Percentiles rank a stretch among this genome's conserved stretches.
phyloP scores from a whole-genome alignment of 2,329 filamentous ascomycete species.

The Apiospora koreana region DNA sequence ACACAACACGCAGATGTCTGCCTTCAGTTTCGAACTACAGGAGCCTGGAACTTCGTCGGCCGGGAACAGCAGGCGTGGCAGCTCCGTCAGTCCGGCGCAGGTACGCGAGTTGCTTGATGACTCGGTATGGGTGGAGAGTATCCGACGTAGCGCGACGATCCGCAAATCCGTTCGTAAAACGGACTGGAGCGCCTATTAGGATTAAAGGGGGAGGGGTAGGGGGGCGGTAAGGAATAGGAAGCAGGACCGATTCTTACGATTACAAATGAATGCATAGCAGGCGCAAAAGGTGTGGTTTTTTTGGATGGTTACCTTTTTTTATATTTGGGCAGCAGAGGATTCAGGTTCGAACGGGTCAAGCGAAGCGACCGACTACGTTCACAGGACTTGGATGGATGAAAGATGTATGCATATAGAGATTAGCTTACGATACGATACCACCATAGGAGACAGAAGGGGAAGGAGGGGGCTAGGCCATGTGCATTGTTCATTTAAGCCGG shows the following conservation, averaged over 20 bases:
- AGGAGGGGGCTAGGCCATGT: background rate
- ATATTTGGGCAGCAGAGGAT: background rate
- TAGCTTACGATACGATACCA: slow-evolving; percentile 7
- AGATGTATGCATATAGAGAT: background rate
- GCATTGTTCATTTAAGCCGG: background rate
- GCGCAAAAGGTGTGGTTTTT: background rate
- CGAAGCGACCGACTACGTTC: background rate
- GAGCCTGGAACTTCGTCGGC: slow-evolving; percentile 40
- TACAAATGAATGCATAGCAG: slow-evolving; percentile 4
- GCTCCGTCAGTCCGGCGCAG: slow-evolving; percentile 71
- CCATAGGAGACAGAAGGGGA: background rate
- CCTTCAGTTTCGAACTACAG: slow-evolving; percentile 61
- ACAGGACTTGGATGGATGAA: background rate
- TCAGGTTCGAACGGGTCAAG: background rate
- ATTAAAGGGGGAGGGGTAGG: background rate
- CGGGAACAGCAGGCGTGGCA: slow-evolving; percentile 61
- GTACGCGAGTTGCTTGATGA: slow-evolving; percentile 85
- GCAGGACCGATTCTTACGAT: background rate
- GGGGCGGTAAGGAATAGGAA: background rate
- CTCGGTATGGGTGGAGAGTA: slow-evolving; percentile 91
- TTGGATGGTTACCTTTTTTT: background rate
- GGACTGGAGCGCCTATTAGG: slow-evolving; percentile 24
- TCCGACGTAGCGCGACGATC: slow-evolving; percentile 81
- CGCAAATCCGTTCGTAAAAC: slow-evolving; percentile 43
- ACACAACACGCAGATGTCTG: slow-evolving; percentile 49